A percentile compares a stretch with the other conserved stretches of the same genome.
Conservation (phyloP, 2,329 filamentous ascomycete genomes). For the Didymella keratinophila region DNA sequence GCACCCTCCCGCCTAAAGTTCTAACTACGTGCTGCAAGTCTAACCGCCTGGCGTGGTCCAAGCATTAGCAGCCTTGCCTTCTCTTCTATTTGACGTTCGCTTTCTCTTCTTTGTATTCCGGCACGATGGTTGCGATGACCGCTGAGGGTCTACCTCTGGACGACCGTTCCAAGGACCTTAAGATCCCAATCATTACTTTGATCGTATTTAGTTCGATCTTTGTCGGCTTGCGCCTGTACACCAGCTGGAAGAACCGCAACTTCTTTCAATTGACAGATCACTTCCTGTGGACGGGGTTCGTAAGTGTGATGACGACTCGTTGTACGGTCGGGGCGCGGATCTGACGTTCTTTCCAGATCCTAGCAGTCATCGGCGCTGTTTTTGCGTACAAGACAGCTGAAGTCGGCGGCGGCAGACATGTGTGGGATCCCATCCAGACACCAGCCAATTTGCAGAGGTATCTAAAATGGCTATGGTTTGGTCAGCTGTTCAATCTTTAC, state of each 20-base stretch:
- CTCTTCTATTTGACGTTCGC: slow-evolving; percentile 4
- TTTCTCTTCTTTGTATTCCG: neutral
- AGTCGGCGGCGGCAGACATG: slow-evolving; percentile 31
- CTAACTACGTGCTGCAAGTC: slow-evolving; percentile 5
- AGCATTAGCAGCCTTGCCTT: slow-evolving; percentile 7
- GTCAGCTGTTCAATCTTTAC: slow-evolving; percentile 37
- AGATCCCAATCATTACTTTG: slow-evolving; percentile 33
- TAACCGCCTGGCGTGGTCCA: slow-evolving; percentile 17
- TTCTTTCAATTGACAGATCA: slow-evolving; percentile 37
- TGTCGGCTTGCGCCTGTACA: slow-evolving; percentile 28
- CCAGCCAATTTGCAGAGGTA: slow-evolving; percentile 30
- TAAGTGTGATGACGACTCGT: slow-evolving; percentile 10
- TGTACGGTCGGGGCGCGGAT: neutral
- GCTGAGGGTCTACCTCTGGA: slow-evolving; percentile 29
- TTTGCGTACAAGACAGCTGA: slow-evolving; percentile 34
- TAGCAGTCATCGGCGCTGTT: slow-evolving; percentile 32
- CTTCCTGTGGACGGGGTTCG: slow-evolving; percentile 35
- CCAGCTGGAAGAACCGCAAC: slow-evolving; percentile 34
- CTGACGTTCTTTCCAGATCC: slow-evolving; percentile 23
- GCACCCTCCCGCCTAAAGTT: slow-evolving; percentile 2
- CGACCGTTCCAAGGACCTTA: slow-evolving; percentile 33
- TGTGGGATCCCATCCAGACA: slow-evolving; percentile 37
- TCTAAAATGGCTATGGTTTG: slow-evolving; percentile 32
- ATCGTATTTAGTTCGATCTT: slow-evolving; percentile 36
- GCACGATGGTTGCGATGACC: slow-evolving; percentile 25